These are phyloP conservation scores for Entonaema liquescens DNA, from an alignment of 495 filamentous ascomycete genomes.

Conservation along the genomic window DNA sequence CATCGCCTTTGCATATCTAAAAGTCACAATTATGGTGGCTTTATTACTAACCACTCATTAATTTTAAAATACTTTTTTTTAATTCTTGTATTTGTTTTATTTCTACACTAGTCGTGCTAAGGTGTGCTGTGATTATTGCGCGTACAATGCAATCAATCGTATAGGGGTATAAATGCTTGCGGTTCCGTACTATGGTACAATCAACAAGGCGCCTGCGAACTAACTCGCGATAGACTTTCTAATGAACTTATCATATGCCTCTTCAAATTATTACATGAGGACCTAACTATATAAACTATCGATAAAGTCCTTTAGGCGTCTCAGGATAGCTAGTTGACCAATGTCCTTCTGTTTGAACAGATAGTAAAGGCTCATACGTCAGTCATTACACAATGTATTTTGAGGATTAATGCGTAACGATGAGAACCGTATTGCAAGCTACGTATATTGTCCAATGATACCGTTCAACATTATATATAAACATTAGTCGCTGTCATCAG, in stretches of 20 bases:
- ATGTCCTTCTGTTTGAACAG: neutral
- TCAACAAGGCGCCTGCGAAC: no score
- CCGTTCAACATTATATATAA: neutral
- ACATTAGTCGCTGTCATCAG: constrained; percentile 28
- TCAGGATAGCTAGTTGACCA: neutral
- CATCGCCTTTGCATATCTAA: neutral
- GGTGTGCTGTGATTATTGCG: no score
- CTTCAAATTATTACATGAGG: no score
- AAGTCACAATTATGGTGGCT: neutral
- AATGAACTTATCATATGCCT: no score
- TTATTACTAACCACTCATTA: neutral
- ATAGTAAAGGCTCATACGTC: neutral
- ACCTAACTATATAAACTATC: no score
- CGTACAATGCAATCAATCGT: no score
- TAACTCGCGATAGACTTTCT: no score
- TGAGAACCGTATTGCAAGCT: neutral
- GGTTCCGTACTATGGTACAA: no score
- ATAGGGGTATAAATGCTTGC: no score
- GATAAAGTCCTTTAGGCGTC: neutral
- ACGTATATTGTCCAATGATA: neutral
- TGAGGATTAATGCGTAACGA: neutral
- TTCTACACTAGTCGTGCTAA: no score
- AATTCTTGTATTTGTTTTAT: no score
- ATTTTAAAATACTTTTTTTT: no score
- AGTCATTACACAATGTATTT: neutral